Base-by-base conservation (phyloP, 352 stramenopile genomes). In the Phytophthora macrochlamydospora region DNA sequence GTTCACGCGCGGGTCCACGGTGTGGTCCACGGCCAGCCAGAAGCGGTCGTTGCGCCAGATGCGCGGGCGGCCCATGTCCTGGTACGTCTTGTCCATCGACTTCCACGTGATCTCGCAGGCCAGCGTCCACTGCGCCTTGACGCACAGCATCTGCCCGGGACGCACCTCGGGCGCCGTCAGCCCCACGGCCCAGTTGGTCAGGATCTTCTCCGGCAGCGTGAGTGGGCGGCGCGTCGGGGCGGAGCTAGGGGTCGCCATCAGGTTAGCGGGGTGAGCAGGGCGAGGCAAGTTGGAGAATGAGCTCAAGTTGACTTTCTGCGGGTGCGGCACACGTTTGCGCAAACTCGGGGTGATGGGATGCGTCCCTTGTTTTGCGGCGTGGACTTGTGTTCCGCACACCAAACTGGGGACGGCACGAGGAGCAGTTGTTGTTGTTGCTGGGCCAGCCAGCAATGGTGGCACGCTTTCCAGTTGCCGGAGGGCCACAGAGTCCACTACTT, bases 91-190 rank as follows among this genome's bases (percentile, higher is more conserved):
- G 84, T 94, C 86, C 86, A 94, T 94, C 14, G 84, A 92, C 72
- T 94, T 94, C 86, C 86, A 94, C 62, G 86, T 94, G 78, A 94
- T 92, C 71, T 94, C 86, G 63, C 86, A 92, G 13, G 86, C 86
- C 28, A 94, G 73, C 58, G 86, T 93, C 86, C 86, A 94, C 69
- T 93, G 81, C 44, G 80, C 76, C 62, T 94, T 93, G 42, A 94
- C 86, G 70, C 86, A 94, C 58, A 94, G 76, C 83, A 94, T 92
- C 56, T 94, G 81, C 14, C 80, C 81, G 2, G 83, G 83, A 35
- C 77, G 53, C 9, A 94, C 76, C 62, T 85, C 81, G 24, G 84
- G 84, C 56, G 85, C 71, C 28, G 75, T 79, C 32, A 93, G 81
- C 2, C 86, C 86, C 46, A 94, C 81, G 51, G 84, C 84, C 69